Conservation (phyloP, 768 basidiomycete genomes). For the Asterophora lycoperdoides region DNA sequence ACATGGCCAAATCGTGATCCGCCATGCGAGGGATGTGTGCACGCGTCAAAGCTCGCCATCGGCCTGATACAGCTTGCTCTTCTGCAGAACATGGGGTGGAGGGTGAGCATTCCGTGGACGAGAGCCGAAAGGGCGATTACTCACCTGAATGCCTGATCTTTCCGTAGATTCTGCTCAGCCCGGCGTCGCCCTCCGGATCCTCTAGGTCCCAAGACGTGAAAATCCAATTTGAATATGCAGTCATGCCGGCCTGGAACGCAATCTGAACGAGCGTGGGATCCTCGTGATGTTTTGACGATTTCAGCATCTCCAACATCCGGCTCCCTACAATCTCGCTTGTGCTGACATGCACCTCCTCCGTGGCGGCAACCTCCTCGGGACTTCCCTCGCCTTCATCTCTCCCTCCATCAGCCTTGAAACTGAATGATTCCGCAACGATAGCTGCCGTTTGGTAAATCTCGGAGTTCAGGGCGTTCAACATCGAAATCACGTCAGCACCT, state of each 20-base stretch:
- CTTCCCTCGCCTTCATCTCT: neutral
- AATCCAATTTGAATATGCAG: slow-evolving; percentile 47
- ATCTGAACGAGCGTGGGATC: slow-evolving; percentile 41
- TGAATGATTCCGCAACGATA: slow-evolving; percentile 41
- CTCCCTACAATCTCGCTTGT: slow-evolving; percentile 26
- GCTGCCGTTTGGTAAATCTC: slow-evolving; percentile 47
- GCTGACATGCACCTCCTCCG: slow-evolving; percentile 24
- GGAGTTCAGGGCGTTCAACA: slow-evolving; percentile 43
- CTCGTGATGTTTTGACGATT: slow-evolving; percentile 32
- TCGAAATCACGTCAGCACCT: slow-evolving; percentile 38
- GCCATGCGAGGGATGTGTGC: slow-evolving; percentile 21
- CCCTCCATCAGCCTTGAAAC: slow-evolving; percentile 13
- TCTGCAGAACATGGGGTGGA: slow-evolving; percentile 22
- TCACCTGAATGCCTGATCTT: slow-evolving; percentile 33
- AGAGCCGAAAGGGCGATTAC: slow-evolving; percentile 2
- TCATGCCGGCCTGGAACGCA: slow-evolving; percentile 42
- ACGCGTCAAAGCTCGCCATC: slow-evolving; percentile 41
- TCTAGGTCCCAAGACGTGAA: slow-evolving; percentile 49
- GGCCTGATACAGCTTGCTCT: slow-evolving; percentile 39
- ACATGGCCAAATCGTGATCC: slow-evolving; percentile 27
- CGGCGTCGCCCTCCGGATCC: slow-evolving; percentile 41
- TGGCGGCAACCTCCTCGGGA: slow-evolving; percentile 14
- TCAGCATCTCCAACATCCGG: slow-evolving; percentile 37
- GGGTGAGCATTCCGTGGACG: neutral
- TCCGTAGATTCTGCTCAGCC: slow-evolving; percentile 34